phyloP scores from a whole-genome alignment of 2,329 filamentous ascomycete species.

The Ceratocystis lukuohia region DNA sequence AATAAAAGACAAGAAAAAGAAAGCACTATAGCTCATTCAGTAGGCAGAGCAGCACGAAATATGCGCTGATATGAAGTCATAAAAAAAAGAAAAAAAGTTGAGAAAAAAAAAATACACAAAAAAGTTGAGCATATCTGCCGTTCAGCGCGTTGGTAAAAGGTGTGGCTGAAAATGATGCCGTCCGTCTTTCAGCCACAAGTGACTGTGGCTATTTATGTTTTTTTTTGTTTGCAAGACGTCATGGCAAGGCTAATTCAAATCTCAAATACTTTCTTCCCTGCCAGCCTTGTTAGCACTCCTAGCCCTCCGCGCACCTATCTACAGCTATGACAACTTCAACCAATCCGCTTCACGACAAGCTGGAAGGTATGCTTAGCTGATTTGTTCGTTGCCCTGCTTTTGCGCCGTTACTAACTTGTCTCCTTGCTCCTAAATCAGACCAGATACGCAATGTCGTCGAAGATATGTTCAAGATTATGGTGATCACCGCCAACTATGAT shows the following conservation, averaged over 20 bases:
- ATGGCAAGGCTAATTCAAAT: not conserved
- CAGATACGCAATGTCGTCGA: slow-evolving; percentile 50
- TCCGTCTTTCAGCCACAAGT: not conserved
- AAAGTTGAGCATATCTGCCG: not conserved
- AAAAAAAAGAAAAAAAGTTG: not conserved
- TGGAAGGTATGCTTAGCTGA: slow-evolving; percentile 6
- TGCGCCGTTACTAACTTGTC: not conserved
- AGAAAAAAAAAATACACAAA: not conserved
- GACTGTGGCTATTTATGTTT: not conserved
- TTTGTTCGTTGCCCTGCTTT: not conserved
- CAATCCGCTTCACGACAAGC: slow-evolving; percentile 7
- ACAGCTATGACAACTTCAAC: slow-evolving; percentile 3
- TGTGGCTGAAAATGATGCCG: not conserved
- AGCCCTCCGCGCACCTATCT: not conserved
- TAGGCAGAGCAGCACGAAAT: not conserved
- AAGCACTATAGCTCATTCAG: not conserved
- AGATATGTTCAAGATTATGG: slow-evolving; percentile 49
- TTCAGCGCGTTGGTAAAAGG: not conserved
- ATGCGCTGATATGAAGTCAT: not conserved
- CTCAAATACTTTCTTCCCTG: not conserved
- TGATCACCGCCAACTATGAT: slow-evolving; percentile 50
- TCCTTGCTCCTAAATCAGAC: slow-evolving; percentile 28
- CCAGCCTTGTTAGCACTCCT: not conserved
- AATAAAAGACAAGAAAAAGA: not conserved
- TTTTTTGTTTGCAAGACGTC: not conserved